Evolutionary conservation across 2,329 filamentous ascomycete species (phyloP), one percentile per base, ranked within the genome.

Genomic region (Monosporascus sp.): DNA sequence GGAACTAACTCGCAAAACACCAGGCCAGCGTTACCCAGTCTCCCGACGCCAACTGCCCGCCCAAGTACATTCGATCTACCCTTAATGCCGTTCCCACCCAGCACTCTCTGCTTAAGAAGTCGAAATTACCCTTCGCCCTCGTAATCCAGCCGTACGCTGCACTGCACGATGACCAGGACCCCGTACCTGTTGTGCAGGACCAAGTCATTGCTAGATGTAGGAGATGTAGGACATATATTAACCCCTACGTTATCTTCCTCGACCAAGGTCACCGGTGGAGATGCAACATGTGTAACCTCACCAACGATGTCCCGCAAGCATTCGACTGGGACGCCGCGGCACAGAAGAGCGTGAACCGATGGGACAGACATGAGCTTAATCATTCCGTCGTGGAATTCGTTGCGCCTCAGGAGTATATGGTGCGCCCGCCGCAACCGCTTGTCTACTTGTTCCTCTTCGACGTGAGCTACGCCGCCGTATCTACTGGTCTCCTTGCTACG

Each of bases 221-320:
- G 71, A 86, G 94, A 73, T 99, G 94, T 74, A 82, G 94, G 62
- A 94, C 93, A 52, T 97, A 97, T 71, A 97, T 97, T 78, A 97
- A 97, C 70, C 92, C 94, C 14, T 99, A 93, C 63, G 94, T 96
- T 54, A 90, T 90, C 47, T 99, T 99, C 75, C 77, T 99, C 56
- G 94, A 99, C 65, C 90, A 97, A 67, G 94, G 94, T 47, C 94
- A 99, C 74, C 84, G 94, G 67, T 99, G 94, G 94, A 87, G 93
- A 66, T 99, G 94, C 77, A 99, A 99, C 74, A 97, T 99, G 92
- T 99, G 94, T 73, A 97, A 96, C 72, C 79, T 99, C 59, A 97
- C 92, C 62, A 99, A 99, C 69, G 94, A 99, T 64, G 93, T 97
- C 39, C 94, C 94, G n/a, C 94, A 99, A 72, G 92, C 92, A 38